phyloP scores from a whole-genome alignment of 2,329 filamentous ascomycete species.

The Achaetomium macrosporum region DNA sequence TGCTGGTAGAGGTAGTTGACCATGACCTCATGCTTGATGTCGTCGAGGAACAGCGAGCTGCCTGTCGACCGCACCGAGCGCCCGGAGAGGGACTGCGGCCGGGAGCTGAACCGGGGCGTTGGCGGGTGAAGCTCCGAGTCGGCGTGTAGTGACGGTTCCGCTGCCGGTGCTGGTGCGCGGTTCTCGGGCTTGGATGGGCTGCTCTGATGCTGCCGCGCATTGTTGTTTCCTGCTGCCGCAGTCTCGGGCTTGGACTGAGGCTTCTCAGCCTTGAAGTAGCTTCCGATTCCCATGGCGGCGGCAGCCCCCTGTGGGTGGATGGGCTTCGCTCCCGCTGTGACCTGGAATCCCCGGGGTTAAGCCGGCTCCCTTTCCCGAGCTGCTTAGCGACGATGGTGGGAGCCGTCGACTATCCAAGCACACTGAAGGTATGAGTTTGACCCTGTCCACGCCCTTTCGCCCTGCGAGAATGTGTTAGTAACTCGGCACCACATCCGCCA shows the following conservation, averaged over 20 bases:
- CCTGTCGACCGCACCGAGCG: conserved; percentile 41
- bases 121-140: conserved; percentile 47
- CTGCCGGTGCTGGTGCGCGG: conserved; percentile 11
- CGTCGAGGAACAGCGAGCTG: conserved; percentile 57
- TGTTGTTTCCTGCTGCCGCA: conserved; percentile 15
- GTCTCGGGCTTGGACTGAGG: conserved; percentile 19
- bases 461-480: not conserved
- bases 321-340: not conserved
- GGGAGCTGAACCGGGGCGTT: conserved; percentile 43
- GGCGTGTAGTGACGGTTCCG: conserved; percentile 18
- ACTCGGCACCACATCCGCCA: not conserved
- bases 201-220: conserved; percentile 6
- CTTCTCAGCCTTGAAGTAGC: conserved; percentile 56
- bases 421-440: not conserved
- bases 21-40: conserved; percentile 78
- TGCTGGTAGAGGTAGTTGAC: conserved; percentile 78
- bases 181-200: conserved; percentile 35
- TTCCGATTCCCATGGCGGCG: conserved; percentile 52
- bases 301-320: not conserved
- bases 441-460: not conserved
- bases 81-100: conserved; percentile 47
- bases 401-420: not conserved
- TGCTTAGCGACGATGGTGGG: not conserved
- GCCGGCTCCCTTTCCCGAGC: not conserved
- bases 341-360: not conserved